Evolutionary conservation across 1,284 basidiomycete genomes (phyloP).

Genomic region (Rhodotorula sp.): DNA sequence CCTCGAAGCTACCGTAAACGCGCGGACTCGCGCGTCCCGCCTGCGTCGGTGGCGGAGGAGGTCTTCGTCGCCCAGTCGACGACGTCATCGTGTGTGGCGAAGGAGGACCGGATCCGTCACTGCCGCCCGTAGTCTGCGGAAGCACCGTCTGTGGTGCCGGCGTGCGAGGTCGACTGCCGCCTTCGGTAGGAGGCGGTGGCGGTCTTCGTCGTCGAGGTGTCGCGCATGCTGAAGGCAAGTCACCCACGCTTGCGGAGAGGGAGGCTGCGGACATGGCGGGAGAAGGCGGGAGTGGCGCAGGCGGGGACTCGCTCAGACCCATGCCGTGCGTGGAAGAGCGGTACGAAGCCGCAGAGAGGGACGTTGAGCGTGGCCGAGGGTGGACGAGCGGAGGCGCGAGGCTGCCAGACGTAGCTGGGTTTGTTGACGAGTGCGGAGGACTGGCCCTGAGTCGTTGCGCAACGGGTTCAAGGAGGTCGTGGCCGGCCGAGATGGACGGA

Average conservation of each 20-base stretch:
- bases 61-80: neutral
- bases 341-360: constrained; percentile 3
- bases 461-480: constrained; percentile 12
- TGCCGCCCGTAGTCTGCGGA: neutral
- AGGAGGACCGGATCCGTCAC: no score
- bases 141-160: neutral
- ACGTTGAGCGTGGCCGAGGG: constrained; percentile 25
- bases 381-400: neutral
- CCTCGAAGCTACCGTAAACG: neutral
- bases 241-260: neutral
- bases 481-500: constrained; percentile 1
- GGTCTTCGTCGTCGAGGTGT: neutral
- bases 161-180: neutral
- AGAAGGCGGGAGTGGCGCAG: neutral
- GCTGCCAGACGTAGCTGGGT: neutral
- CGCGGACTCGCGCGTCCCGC: neutral
- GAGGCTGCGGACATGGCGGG: neutral
- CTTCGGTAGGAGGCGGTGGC: neutral
- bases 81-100: no score
- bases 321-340: neutral
- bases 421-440: neutral
- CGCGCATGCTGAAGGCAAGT: neutral
- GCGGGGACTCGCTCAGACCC: neutral
- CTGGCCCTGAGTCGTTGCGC: neutral
- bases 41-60: neutral